Evolutionary conservation across 345 rosid species (phyloP), one percentile per base, ranked within the genome.

Genomic region (Lepidium sativum): DNA sequence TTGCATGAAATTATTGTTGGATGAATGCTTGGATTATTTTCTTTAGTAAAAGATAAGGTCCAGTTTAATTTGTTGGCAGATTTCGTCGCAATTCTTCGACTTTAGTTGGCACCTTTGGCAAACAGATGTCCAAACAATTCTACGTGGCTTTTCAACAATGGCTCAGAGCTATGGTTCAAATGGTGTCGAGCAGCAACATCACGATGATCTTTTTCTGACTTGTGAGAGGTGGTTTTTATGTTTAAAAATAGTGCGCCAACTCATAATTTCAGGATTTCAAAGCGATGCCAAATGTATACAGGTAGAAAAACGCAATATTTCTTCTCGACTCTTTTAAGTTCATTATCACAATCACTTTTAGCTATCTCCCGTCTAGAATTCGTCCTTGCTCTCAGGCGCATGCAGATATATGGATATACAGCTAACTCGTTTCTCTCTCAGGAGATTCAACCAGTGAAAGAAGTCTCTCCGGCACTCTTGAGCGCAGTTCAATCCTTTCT

Each of bases 211-310:
- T 68, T 82, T 86, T 64, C 71, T 94, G 61, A 86, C 74, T 40
- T 82, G 95, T 75, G 97, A 94, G 76, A 88, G 96, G 82, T 94
- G 99, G 97, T 78, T 94, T 65, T 76, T 86, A 63, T 94, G 99
- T 78, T 82, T 80, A 69, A 94, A 88, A 80, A 88, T 86, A 65
- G 81, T 88, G 62, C 88, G 97, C 32, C 92, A 86, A 54, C 77
- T 94, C 76, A 78, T 88, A 49, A 69, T 90, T 71, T 94, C 96
- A 17, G 96, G 97, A 64, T 90, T 84, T 75, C 97, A 75, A 73
- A 86, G 92, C 78, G 96, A 90, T 82, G 83, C 92, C 65, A 88
- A 80, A 77, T 67, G 79, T 59, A 50, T 94, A 23, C 89, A 94
- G 97, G 99, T 94, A 68, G 35, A 55, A 53, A 27, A 27, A 15